Base-by-base conservation (phyloP, 2,329 filamentous ascomycete species). In the Arthroderma sp. region DNA sequence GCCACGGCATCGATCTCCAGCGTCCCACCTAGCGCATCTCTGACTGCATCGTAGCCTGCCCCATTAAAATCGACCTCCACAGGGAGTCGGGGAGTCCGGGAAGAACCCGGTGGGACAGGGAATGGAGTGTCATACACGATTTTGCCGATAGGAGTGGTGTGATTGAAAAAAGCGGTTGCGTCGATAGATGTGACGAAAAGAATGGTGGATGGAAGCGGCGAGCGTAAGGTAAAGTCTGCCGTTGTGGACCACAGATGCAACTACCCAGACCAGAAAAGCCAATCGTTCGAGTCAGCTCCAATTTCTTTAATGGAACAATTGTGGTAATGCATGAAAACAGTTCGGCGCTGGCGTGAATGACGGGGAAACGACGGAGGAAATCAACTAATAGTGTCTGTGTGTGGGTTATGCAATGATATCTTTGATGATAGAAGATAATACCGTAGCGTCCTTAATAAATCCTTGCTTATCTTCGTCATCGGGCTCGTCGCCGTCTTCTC, bases 221-320 rank as follows among this genome's bases (percentile, higher is more conserved):
- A 95, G 34, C 80, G 73, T 22, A 96, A 72, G 0, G 77, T 80
- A 62, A 98, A 95, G 1, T 82, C 78, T 3, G 89, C 89, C 0
- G 86, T 87, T 0, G 86, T 94, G 10, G 85, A 83, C 50, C 91
- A 73, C 43, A 96, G 65, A 65, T 96, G 87, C 64, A 98, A 71
- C 61, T 63, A 46, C 29, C 36, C 36, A 36, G 41, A 34, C 32
- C 40, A 32, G 36, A 43, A 11, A 22, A 22, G 3, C 15, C 15
- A 22, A 22, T 22, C 15, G 15, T 22, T 22, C 15, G 15, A 22
- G 15, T 22, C 15, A 22, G 15, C 15, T 22, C 15, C 15, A 22
- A 22, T 22, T 22, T 22, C 15, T 22, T 22, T 22, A 22, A 22
- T 22, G 15, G 15, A 22, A 22, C 15, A 22, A 22, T 22, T 22